These are phyloP conservation scores for Suhomyces sp. DNA, from an alignment of 805 yeast species.

Conservation along the genomic window DNA sequence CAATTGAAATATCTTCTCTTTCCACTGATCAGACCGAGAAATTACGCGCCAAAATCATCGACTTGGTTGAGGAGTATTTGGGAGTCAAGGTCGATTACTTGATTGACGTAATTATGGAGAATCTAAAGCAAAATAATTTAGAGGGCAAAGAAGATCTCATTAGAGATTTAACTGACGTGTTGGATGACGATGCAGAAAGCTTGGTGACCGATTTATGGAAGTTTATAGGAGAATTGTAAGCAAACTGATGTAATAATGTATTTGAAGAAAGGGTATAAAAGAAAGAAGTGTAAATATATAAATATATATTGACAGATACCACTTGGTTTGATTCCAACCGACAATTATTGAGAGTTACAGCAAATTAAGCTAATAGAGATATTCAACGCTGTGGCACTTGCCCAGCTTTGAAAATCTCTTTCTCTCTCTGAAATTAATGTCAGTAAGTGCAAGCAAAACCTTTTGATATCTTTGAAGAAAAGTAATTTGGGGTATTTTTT, in stretches of 20 bases:
- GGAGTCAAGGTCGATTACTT: slow-evolving; percentile 55
- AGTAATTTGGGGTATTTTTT: not conserved
- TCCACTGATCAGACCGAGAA: slow-evolving; percentile 11
- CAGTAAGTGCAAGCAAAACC: not conserved
- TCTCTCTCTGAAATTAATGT: not conserved
- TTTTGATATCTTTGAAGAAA: not conserved
- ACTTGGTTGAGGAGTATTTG: slow-evolving; percentile 47
- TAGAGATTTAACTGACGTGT: slow-evolving; percentile 47
- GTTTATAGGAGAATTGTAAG: slow-evolving; percentile 9
- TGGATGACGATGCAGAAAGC: slow-evolving; percentile 47
- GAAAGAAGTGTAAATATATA: not conserved
- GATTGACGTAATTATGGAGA: slow-evolving; percentile 40
- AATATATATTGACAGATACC: not conserved
- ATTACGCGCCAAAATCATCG: slow-evolving; percentile 37
- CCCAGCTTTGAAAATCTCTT: not conserved
- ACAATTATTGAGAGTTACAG: not conserved
- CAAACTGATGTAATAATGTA: not conserved
- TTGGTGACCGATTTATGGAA: slow-evolving; percentile 42
- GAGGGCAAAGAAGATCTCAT: slow-evolving; percentile 33
- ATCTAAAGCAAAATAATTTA: slow-evolving; percentile 30
- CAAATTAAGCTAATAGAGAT: not conserved
- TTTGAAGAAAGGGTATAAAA: not conserved
- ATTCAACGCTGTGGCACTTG: not conserved
- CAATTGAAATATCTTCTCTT: slow-evolving; percentile 9
- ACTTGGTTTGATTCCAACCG: not conserved